These are phyloP conservation scores for Xylaria flabelliformis DNA, from an alignment of 495 filamentous ascomycete species.

Conservation along the genomic window DNA sequence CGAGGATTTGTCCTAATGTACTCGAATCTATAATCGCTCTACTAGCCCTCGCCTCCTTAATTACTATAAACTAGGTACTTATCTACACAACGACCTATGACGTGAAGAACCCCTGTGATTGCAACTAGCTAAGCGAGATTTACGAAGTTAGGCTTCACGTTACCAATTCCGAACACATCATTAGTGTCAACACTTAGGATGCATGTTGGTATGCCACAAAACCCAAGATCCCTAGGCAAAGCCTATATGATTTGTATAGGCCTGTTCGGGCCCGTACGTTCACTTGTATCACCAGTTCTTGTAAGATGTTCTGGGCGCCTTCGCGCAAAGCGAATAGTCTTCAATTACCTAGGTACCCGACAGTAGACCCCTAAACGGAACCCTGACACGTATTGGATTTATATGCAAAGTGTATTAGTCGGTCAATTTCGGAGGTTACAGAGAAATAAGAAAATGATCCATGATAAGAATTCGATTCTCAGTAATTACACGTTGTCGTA, in stretches of 20 bases:
- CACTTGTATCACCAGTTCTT: neutral
- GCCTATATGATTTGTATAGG: neutral
- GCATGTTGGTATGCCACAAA: neutral
- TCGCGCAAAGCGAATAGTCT: neutral
- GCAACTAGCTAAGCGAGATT: neutral
- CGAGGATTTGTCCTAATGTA: slow-evolving; percentile 10
- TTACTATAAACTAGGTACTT: neutral
- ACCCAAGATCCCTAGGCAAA: neutral
- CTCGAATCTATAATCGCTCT: neutral
- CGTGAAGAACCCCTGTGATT: neutral
- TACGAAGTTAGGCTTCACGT: neutral
- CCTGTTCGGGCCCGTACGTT: neutral
- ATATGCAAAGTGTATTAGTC: neutral
- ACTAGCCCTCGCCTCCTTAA: slow-evolving; percentile 1
- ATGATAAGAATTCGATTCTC: neutral
- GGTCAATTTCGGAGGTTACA: neutral
- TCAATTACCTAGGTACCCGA: neutral
- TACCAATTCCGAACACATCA: neutral
- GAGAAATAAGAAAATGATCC: neutral
- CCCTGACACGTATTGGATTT: neutral
- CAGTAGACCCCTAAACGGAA: neutral
- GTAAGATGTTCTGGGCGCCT: neutral
- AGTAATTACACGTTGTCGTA: neutral
- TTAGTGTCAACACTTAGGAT: neutral
- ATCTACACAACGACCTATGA: neutral